Evolutionary conservation across 208 protist species (phyloP), one percentile per base, ranked within the genome.

Genomic region (Angomonas ambiguus): DNA sequence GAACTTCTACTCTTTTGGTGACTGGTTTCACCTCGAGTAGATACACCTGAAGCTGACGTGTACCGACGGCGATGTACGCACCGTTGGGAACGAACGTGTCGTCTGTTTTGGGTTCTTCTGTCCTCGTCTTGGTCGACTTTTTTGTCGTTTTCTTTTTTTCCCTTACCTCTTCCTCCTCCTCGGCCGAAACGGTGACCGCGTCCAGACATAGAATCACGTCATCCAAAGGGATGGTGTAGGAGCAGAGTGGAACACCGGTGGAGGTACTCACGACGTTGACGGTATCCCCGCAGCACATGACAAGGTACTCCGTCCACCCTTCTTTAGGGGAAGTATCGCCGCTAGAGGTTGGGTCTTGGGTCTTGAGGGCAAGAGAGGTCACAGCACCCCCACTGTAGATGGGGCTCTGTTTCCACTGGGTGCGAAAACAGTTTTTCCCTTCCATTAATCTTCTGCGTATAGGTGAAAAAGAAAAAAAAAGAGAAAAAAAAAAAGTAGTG

Each of bases 391-490:
- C 91, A 63, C 87, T 93, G 72, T 90, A 96, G 20, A 93, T 71
- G n/a, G 91, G 91, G 31, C 75, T 58, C 67, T 96, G 87, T 31
- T 82, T 82, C 87, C 91, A 93, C 22, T 68, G 69, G 45, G 81
- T 91, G 33, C 87, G 80, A 66, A 96, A 96, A 65, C 85, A 93
- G 63, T 93, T 96, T 55, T 91, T 92, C 11, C 91, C 91, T 57
- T 93, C 85, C 85, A 96, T 95, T 13, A 13, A 1, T 22, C 1
- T 45, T 20, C 13, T 24, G 25, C 1, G 25, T 11, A 8, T 30
- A 62, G 18, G 1, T 25, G 6, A 42, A n/a, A 34, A 11, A n/a
- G 30, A 24, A 34, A 31, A 13, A 62, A 25, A 45, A 33, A 59
- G 6, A 31, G 25, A 6, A n/a, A 22, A 30, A 31, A 59, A 30